Percentiles rank a stretch among this genome's conserved stretches.
These are phyloP conservation scores for Clarireedia hainanense DNA, from an alignment of 2,329 filamentous ascomycete genomes.

Conservation along the genomic window DNA sequence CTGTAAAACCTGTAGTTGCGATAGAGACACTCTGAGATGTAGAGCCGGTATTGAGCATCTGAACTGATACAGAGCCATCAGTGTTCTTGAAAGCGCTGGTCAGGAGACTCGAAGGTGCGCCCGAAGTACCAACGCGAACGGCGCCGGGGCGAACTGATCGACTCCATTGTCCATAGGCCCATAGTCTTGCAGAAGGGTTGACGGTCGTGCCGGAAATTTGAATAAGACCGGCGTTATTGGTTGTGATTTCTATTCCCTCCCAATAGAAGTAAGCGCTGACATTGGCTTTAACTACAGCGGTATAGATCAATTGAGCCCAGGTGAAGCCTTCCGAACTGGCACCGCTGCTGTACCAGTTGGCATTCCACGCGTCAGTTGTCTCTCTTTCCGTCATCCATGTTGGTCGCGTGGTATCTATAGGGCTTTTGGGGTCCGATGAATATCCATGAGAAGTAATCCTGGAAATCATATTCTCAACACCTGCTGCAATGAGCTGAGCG, in stretches of 20 bases:
- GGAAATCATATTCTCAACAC: constrained; percentile 31
- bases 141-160: constrained; percentile 15
- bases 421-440: constrained; percentile 34
- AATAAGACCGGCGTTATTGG: constrained; percentile 27
- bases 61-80: constrained; percentile 16
- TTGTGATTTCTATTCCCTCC: constrained; percentile 32
- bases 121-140: constrained; percentile 10
- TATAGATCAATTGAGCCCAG: too few species aligned
- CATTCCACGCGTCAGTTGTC: too few species aligned
- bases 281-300: constrained; percentile 27
- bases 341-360: too few species aligned
- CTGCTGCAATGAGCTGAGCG: constrained; percentile 31
- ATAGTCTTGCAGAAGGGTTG: constrained; percentile 13
- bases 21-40: neutral
- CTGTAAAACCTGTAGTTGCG: too few species aligned
- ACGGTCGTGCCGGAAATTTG: constrained; percentile 19
- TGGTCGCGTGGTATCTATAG: constrained; percentile 30
- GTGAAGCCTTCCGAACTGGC: too few species aligned
- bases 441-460: constrained; percentile 36
- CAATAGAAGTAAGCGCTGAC: constrained; percentile 48
- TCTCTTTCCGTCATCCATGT: too few species aligned
- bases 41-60: constrained; percentile 16
- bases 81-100: constrained; percentile 14
- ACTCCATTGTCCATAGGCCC: constrained; percentile 18
- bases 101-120: neutral